phyloP scores from a whole-genome alignment of 176 grass and related monocot species.

The Dendrocalamus sinicus region DNA sequence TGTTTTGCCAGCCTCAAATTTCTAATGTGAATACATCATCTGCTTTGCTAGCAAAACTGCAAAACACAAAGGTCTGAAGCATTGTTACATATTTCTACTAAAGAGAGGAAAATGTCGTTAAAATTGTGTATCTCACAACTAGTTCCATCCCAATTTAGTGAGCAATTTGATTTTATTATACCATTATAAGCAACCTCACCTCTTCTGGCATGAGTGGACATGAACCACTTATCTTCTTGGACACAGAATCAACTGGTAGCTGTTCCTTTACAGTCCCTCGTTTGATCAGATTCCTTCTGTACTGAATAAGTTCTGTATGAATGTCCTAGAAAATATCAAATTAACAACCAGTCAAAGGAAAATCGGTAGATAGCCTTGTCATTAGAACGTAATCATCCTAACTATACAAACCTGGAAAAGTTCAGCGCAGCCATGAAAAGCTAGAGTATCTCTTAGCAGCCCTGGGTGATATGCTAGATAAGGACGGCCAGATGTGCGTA shows the following conservation, averaged over 20 bases:
- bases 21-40: slow-evolving; percentile 1
- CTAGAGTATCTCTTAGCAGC: slow-evolving; percentile 73
- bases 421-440: slow-evolving; percentile 99
- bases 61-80: slow-evolving; percentile 1
- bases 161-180: slow-evolving; percentile 5
- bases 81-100: not conserved
- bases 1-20: slow-evolving; percentile 15
- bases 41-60: slow-evolving; percentile 26
- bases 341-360: slow-evolving; percentile 45
- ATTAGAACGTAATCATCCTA: slow-evolving; percentile 33
- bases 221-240: slow-evolving; percentile 82
- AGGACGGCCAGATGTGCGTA: slow-evolving; percentile 70
- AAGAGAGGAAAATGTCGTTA: not conserved
- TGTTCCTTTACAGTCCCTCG: slow-evolving; percentile 74
- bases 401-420: slow-evolving; percentile 79
- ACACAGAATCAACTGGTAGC: slow-evolving; percentile 78
- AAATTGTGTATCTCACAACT: not conserved
- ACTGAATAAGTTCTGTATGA: slow-evolving; percentile 94
- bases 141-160: slow-evolving; percentile 4
- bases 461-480: slow-evolving; percentile 92
- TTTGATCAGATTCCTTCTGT: slow-evolving; percentile 92
- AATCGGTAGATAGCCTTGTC: slow-evolving; percentile 1
- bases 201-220: slow-evolving; percentile 98
- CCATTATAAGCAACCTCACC: slow-evolving; percentile 57
- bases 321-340: slow-evolving; percentile 72